Conservation (phyloP, 768 basidiomycete species). For the Mycena alexandri region DNA sequence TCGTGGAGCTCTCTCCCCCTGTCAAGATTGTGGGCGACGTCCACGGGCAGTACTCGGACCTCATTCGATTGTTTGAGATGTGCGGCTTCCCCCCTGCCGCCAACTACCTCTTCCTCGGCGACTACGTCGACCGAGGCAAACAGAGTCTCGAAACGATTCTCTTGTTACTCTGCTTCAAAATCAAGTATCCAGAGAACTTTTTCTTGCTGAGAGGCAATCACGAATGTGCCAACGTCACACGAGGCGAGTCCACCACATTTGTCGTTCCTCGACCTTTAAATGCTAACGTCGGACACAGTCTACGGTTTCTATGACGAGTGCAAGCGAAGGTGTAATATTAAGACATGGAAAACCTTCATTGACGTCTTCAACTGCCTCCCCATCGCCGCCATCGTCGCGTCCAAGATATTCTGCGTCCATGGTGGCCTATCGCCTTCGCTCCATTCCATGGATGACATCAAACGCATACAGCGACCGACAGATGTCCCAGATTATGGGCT, state of each 20-base stretch:
- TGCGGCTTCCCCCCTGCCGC: constrained; percentile 98
- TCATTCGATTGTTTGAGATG: constrained; percentile 99
- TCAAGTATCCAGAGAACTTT: constrained; percentile 99
- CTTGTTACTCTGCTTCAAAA: constrained; percentile 97
- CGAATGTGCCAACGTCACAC: constrained; percentile 98
- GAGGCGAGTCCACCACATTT: constrained; percentile 71
- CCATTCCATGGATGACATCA: constrained; percentile 98
- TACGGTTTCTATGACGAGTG: constrained; percentile 99
- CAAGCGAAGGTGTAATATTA: constrained; percentile 99
- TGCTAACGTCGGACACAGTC: constrained; percentile 62
- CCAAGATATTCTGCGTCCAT: constrained; percentile 99
- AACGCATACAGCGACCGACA: constrained; percentile 96
- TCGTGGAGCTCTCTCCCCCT: constrained; percentile 96
- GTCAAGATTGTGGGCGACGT: constrained; percentile 99
- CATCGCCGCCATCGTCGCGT: constrained; percentile 97
- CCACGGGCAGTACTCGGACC: constrained; percentile 98
- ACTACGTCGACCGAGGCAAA: constrained; percentile 99
- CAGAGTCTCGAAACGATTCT: constrained; percentile 99
- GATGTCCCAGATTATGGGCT: constrained; percentile 99
- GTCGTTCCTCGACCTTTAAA: constrained; percentile 11
- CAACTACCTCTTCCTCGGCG: constrained; percentile 98
- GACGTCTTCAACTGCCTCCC: constrained; percentile 99
- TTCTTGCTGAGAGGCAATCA: constrained; percentile 98
- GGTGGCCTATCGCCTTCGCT: constrained; percentile 94
- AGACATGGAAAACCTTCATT: constrained; percentile 99